Base-by-base conservation (phyloP, 192 early-diverging fungal genomes). In the Thamnidium elegans region DNA sequence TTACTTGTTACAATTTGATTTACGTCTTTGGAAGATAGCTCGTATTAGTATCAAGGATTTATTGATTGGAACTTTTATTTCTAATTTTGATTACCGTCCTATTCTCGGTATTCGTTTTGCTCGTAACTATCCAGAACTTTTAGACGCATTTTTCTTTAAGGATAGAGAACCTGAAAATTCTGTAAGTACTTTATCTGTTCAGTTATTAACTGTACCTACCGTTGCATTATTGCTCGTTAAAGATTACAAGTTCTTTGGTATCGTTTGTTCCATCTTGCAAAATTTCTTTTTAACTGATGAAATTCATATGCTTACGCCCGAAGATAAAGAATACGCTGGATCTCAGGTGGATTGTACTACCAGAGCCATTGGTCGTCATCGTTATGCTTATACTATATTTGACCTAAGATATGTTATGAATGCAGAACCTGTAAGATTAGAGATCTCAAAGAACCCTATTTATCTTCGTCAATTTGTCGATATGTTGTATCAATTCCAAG, bases 181-280 rank as follows among this genome's bases (percentile, higher is more conserved):
- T 4, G 86, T 97, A 62, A 87, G 94, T 23, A 84, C 90, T 15
- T 88, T 96, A 44, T 93, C 94, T 0, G 92, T 99, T 17, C 96
- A 99, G 76, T 72, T 97, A 17, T 94, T 96, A 71, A 96, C 97
- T 4, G 90, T 94, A 0, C 94, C 94, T 0, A 92, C 91, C 5
- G 86, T 97, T 50, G 90, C 94, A 7, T 81, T 87, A 4, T 82
- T 92, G 65, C 75, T 99, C 23, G 86, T 92, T 4, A 83, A 84
- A 58, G 71, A 90, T 71, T 86, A 95, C 58, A 81, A 84, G 31
- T 89, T 95, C 54, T 78, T 95, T 70, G 81, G 84, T 34, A 89
- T 87, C 47, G 84, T 96, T 8, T 84, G 93, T 53, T 72, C 82
- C 11, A 86, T 94, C 32, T 69, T 97, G 17, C 89, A 88, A 44